Evolutionary conservation across 1,139 yeast genomes (phyloP).

Genomic region (Insectozyma bohioensis): DNA sequence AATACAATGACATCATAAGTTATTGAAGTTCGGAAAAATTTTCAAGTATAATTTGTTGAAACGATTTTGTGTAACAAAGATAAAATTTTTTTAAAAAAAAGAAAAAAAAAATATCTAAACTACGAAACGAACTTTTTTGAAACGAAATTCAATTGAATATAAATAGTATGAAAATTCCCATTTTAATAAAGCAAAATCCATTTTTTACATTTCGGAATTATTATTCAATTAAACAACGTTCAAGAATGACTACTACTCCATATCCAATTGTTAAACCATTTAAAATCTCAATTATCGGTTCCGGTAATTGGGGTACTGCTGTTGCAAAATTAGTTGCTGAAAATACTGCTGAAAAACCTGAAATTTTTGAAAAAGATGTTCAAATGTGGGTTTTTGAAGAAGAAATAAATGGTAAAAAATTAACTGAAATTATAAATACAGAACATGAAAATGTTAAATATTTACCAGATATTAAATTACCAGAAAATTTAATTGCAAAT

Average conservation of each 20-base stretch:
- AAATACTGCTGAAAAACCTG: slow-evolving; percentile 68
- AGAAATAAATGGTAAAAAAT: slow-evolving; percentile 61
- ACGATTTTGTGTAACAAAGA: no score
- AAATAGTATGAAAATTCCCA: no score
- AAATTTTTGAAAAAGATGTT: slow-evolving; percentile 65
- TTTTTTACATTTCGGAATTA: no score
- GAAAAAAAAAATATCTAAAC: no score
- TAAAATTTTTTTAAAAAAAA: no score
- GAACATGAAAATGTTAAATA: slow-evolving; percentile 88
- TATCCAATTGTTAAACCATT: slow-evolving; percentile 41
- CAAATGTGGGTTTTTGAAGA: slow-evolving; percentile 97
- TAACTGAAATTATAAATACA: slow-evolving; percentile 84
- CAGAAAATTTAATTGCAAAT: slow-evolving; percentile 76
- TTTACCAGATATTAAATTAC: slow-evolving; percentile 78
- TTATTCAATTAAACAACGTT: background rate
- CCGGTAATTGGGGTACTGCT: slow-evolving; percentile 94
- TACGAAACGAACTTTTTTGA: no score
- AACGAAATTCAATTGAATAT: no score
- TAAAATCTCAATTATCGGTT: slow-evolving; percentile 65
- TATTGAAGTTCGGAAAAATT: no score
- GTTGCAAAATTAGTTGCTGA: slow-evolving; percentile 93
- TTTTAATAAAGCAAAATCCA: no score
- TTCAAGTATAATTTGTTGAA: no score
- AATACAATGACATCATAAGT: no score
- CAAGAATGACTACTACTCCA: slow-evolving; percentile 36